These are phyloP conservation scores for Pseudogymnoascus sp. DNA, from an alignment of 2,329 filamentous ascomycete genomes.

Conservation along the genomic window DNA sequence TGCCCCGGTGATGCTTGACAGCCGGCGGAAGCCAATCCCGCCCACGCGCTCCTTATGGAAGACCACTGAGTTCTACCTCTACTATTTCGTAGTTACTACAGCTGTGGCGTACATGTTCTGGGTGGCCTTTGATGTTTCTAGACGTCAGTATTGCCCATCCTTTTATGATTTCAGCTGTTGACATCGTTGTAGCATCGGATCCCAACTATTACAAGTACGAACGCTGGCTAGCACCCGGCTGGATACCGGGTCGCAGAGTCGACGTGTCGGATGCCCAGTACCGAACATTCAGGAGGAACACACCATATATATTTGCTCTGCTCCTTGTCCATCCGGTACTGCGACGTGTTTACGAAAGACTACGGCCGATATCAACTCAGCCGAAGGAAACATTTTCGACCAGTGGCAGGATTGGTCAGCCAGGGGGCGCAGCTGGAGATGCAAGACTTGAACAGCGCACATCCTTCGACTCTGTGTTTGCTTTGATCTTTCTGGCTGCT, in stretches of 20 bases:
- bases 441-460: constrained; percentile 59
- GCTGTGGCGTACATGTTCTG: constrained; percentile 84
- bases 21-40: constrained; percentile 36
- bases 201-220: constrained; percentile 72
- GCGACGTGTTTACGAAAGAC: constrained; percentile 60
- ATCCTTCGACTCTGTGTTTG: constrained; percentile 77
- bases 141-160: constrained; percentile 46
- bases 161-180: constrained; percentile 10
- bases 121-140: constrained; percentile 76
- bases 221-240: constrained; percentile 65
- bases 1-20: constrained; percentile 29
- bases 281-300: constrained; percentile 71
- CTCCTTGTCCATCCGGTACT: constrained; percentile 72
- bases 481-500: constrained; percentile 65
- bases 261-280: constrained; percentile 91
- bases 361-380: constrained; percentile 18
- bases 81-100: constrained; percentile 60
- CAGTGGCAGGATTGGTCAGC: constrained; percentile 10
- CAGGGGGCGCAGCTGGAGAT: constrained; percentile 36
- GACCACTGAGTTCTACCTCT: constrained; percentile 77
- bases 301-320: constrained; percentile 70
- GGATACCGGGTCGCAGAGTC: constrained; percentile 87
- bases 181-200: constrained; percentile 55
- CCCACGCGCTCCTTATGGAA: constrained; percentile 68
- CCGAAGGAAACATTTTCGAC: background rate